These are phyloP conservation scores for Taiozyma sp. DNA, from an alignment of 1,139 yeast genomes.

Conservation along the genomic window DNA sequence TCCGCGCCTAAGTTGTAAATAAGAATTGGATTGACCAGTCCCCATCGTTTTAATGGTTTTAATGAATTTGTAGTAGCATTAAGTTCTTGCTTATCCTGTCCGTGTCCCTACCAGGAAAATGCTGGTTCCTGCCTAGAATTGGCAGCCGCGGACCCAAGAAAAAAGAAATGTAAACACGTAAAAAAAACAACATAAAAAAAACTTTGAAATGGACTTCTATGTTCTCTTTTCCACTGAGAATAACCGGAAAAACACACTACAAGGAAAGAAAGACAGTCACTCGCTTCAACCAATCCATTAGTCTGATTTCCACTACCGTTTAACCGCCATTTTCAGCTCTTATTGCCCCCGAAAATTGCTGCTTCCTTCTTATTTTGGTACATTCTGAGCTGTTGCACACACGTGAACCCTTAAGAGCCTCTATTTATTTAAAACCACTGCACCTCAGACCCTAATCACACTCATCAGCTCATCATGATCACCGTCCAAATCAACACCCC, in stretches of 20 bases:
- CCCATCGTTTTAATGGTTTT: too few species aligned
- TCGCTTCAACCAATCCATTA: background rate
- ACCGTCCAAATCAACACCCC: conserved; percentile 22
- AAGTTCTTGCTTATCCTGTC: too few species aligned
- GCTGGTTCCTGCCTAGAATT: background rate
- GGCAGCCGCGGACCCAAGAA: background rate
- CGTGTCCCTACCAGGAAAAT: background rate
- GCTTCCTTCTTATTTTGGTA: background rate
- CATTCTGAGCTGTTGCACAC: background rate
- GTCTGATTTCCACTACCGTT: background rate
- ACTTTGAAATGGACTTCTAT: background rate
- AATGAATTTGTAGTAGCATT: too few species aligned
- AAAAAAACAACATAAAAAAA: background rate
- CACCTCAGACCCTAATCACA: too few species aligned
- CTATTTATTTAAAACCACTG: background rate
- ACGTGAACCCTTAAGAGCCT: background rate
- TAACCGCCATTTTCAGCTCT: background rate
- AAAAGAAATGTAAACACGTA: background rate
- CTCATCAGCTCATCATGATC: conserved; percentile 12
- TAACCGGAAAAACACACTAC: background rate
- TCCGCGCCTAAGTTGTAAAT: conserved; percentile 3
- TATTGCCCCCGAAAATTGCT: background rate
- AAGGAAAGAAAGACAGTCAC: background rate
- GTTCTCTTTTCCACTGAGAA: background rate
- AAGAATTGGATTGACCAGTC: too few species aligned